Evolutionary conservation across 768 basidiomycete genomes (phyloP).

Genomic region (Suillus sp.): DNA sequence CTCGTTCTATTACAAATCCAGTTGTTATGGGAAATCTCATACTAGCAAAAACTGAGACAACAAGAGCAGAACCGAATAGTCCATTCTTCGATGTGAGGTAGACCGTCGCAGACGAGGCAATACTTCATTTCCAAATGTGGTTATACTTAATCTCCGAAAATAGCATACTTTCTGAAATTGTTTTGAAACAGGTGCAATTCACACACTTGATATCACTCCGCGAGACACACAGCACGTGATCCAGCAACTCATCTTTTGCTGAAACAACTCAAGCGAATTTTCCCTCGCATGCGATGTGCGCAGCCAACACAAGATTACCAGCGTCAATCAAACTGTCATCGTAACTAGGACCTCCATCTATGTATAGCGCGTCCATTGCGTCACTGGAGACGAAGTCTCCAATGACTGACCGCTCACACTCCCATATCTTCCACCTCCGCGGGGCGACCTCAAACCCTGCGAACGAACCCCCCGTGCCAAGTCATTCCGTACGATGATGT

Average conservation of each 20-base stretch:
- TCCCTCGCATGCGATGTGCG: background rate
- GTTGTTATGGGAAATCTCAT: background rate
- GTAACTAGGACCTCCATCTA: conserved; percentile 2
- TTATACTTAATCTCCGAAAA: conserved; percentile 1
- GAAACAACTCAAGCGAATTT: background rate
- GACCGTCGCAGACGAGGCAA: background rate
- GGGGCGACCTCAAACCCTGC: background rate
- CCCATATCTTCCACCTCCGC: background rate
- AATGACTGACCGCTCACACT: background rate
- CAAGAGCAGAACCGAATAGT: background rate
- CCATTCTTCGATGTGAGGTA: background rate
- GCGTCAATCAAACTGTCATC: background rate
- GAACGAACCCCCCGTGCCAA: background rate
- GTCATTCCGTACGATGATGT: background rate
- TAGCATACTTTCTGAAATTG: background rate
- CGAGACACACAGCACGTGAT: no score
- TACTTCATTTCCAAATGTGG: background rate
- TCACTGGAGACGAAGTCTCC: background rate
- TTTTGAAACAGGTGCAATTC: background rate
- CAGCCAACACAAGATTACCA: background rate
- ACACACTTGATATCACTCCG: no score
- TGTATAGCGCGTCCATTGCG: background rate
- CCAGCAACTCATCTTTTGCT: no score
- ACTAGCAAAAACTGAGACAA: background rate
- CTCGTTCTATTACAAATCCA: background rate